These are phyloP conservation scores for Lentinula raphanica DNA, from an alignment of 768 basidiomycete species.

Conservation along the genomic window DNA sequence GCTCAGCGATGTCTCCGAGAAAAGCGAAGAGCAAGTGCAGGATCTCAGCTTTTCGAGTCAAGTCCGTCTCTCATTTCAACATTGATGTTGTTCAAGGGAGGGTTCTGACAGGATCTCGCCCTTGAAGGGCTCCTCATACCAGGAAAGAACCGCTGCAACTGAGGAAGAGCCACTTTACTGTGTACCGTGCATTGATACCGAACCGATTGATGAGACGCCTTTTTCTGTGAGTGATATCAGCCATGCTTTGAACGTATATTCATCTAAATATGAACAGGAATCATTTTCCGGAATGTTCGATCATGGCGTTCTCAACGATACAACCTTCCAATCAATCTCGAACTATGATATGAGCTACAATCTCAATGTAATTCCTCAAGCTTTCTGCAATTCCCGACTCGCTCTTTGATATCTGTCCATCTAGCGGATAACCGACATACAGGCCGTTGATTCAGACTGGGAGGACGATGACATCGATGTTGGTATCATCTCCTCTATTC, in stretches of 20 bases:
- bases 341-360: slow-evolving; percentile 33
- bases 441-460: slow-evolving; percentile 40
- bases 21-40: not conserved
- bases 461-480: slow-evolving; percentile 47
- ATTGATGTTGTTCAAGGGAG: not conserved
- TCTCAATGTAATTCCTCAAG: slow-evolving; percentile 32
- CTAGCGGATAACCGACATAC: slow-evolving; percentile 38
- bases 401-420: not conserved
- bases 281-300: slow-evolving; percentile 2
- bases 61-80: not conserved
- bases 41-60: not conserved
- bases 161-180: not conserved
- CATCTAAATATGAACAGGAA: no score
- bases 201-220: slow-evolving; percentile 5
- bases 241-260: no score
- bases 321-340: not conserved
- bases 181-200: not conserved
- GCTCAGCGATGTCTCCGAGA: not conserved
- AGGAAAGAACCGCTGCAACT: not conserved
- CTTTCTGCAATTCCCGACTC: slow-evolving; percentile 8
- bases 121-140: not conserved
- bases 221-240: slow-evolving; percentile 6
- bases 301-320: not conserved
- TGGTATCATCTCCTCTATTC: slow-evolving; percentile 7
- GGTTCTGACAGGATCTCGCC: not conserved